Evolutionary conservation across 2,329 filamentous ascomycete genomes (phyloP), one percentile per base, ranked within the genome.

Genomic region (Fusarium sp.): DNA sequence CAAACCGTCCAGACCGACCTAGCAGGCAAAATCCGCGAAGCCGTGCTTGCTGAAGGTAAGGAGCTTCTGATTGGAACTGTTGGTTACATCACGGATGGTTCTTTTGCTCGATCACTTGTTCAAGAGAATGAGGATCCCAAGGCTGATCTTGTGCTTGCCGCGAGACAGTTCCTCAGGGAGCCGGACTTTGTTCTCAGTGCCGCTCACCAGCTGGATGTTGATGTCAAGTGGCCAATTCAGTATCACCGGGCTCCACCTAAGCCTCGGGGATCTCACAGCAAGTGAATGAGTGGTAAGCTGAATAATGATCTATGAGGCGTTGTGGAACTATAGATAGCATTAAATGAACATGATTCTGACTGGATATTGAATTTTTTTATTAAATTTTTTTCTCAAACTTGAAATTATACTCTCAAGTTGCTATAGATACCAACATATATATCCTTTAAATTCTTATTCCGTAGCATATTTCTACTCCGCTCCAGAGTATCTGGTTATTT

Each of bases 151-250:
- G 89, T 91, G 1, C 84, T 95, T 20, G 84, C 91, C 3, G 94
- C 88, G 0, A 85, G 93, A 57, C 91, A 92, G 75, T 96, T 96
- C 79, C 84, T 97, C 80, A 89, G 93, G 77, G 93, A 97, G 75
- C 92, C 94, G 0, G 90, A 92, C 60, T 89, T 94, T 76, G 91
- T 93, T 11, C 88, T 93, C 80, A 85, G 87, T 33, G 90, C 88
- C 66, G 94, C 93, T 0, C 86, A 92, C 64, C 87, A 93, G 69
- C 82, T 97, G 31, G 89, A 88, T 12, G 89, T 94, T 6, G 82
- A 88, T 60, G 88, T 94, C 8, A 83, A 90, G 72, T 91, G 91
- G 87, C 88, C 93, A 2, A 88, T 89, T 69, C 93, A 97, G 77
- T 88, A 88, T 26, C 60, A 69, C 12, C 63, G 68, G n/a, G 73